Conservation (phyloP, 75 land plant genomes). For the Sequoia sempervirens region DNA sequence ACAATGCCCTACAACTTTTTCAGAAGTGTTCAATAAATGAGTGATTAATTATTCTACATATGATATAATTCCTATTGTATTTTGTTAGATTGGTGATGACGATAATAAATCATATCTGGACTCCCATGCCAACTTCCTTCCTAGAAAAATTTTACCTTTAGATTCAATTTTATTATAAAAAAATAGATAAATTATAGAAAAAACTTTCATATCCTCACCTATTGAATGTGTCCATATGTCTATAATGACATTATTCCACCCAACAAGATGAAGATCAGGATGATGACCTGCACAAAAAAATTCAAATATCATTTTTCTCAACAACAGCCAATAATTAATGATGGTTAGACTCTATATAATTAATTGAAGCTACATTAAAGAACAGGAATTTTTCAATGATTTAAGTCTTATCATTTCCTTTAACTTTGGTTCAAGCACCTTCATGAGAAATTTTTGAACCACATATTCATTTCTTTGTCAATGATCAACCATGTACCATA, state of each 20-base stretch:
- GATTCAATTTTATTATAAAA: not conserved
- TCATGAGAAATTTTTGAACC: no score
- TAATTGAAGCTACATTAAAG: not conserved
- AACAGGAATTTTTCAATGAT: not conserved
- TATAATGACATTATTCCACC: slow-evolving; percentile 85
- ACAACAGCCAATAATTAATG: not conserved
- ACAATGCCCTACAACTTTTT: no score
- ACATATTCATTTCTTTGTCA: no score
- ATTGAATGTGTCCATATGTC: slow-evolving; percentile 94
- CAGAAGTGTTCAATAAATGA: not conserved
- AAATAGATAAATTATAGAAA: not conserved
- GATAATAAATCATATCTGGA: not conserved
- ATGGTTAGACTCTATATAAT: not conserved
- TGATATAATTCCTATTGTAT: not conserved
- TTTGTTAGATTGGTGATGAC: not conserved
- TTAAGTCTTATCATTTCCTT: no score
- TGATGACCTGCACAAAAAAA: slow-evolving; percentile 73
- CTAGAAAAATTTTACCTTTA: not conserved
- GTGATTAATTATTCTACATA: not conserved
- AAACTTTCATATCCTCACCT: slow-evolving; percentile 31
- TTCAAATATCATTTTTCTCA: not conserved
- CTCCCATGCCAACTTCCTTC: not conserved
- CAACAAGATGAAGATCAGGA: slow-evolving; percentile 95
- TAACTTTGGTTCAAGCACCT: no score
- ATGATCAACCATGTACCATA: not conserved